These are phyloP conservation scores for Pleurotus salmoneostramineus DNA, from an alignment of 768 basidiomycete species.

Conservation along the genomic window DNA sequence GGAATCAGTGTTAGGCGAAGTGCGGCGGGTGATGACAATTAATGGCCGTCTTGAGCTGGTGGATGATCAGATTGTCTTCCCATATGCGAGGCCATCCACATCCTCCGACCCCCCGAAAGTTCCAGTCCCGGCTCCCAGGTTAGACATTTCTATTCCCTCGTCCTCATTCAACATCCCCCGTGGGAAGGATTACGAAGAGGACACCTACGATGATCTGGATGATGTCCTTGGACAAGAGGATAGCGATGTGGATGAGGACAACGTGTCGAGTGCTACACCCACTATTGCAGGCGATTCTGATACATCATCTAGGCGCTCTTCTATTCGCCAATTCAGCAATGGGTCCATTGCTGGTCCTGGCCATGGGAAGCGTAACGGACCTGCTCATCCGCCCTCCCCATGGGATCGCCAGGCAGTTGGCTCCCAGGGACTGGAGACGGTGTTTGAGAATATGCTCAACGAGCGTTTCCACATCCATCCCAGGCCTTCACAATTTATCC, in stretches of 20 bases:
- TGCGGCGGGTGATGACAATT: constrained; percentile 35
- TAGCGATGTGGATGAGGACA: constrained; percentile 3
- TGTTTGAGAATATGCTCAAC: constrained; percentile 42
- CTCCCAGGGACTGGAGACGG: constrained; percentile 30
- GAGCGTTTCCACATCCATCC: constrained; percentile 32
- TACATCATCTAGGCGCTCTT: not conserved
- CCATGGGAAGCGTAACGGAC: not conserved
- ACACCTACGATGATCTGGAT: not conserved
- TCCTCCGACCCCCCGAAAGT: not conserved
- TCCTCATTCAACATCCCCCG: constrained; percentile 4
- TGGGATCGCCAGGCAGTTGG: constrained; percentile 26
- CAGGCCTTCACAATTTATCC: constrained; percentile 30
- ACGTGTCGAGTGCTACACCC: not conserved
- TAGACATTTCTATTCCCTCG: constrained; percentile 4
- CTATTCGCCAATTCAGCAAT: not conserved
- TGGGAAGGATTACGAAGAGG: constrained; percentile 2
- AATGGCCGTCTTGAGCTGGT: constrained; percentile 46
- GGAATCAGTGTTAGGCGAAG: constrained; percentile 38
- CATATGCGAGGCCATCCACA: constrained; percentile 18
- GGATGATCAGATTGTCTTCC: constrained; percentile 42
- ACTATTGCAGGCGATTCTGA: constrained; percentile 4
- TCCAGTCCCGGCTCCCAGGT: not conserved
- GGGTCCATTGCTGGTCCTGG: not conserved
- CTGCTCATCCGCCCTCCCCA: not conserved
- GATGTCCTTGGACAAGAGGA: constrained; percentile 2